phyloP scores from a whole-genome alignment of 768 basidiomycete species.

The Leccinum uliginosum region DNA sequence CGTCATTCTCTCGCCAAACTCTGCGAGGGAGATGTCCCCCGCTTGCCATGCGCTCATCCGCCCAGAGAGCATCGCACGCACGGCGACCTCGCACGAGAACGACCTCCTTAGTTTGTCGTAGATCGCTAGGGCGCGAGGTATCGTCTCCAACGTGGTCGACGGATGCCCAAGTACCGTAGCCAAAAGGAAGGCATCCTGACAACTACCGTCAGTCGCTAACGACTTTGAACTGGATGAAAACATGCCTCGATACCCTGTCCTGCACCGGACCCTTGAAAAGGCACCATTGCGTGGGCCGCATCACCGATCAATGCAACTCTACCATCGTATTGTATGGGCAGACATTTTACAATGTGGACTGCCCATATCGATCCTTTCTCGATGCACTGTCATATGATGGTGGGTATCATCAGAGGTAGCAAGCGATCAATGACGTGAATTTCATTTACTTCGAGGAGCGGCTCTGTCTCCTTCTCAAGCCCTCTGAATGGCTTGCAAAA shows the following conservation, averaged over 20 bases:
- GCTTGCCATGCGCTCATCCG: constrained; percentile 15
- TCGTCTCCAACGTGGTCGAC: constrained; percentile 28
- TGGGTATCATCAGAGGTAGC: constrained; percentile 1
- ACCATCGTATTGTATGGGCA: constrained; percentile 50
- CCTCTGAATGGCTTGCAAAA: constrained; percentile 40
- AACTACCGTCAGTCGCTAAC: neutral
- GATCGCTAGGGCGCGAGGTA: constrained; percentile 40
- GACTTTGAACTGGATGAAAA: neutral
- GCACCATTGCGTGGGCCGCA: constrained; percentile 41
- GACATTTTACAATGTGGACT: constrained; percentile 51
- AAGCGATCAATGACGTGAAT: constrained; percentile 3
- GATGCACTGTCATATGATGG: constrained; percentile 39
- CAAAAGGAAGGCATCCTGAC: constrained; percentile 36
- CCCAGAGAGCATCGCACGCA: constrained; percentile 20
- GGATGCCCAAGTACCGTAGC: constrained; percentile 42
- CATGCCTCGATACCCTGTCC: constrained; percentile 41
- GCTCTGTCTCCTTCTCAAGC: constrained; percentile 61
- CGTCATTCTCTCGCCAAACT: constrained; percentile 39
- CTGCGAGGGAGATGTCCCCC: constrained; percentile 28
- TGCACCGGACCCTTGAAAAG: constrained; percentile 42
- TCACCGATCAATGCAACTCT: constrained; percentile 46
- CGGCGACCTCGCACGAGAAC: constrained; percentile 33
- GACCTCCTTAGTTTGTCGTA: constrained; percentile 53
- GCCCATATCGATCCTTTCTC: constrained; percentile 57
- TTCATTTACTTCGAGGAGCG: constrained; percentile 45